Percentiles rank a stretch among this genome's conserved stretches.
Conservation (phyloP, 106 monocot genomes). For the Acanthochlamys bracteata region DNA sequence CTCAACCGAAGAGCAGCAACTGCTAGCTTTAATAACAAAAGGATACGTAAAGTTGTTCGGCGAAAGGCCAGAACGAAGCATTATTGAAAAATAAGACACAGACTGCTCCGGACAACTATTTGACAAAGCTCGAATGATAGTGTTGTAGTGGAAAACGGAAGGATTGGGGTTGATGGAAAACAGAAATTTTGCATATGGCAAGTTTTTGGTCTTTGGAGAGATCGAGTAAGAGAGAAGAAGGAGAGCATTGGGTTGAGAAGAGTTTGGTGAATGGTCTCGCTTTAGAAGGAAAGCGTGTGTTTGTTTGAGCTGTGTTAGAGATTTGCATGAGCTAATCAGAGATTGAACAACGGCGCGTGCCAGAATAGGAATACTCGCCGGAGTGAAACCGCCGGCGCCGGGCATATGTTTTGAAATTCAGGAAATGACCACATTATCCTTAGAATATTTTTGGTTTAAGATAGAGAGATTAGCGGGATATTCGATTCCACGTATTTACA, state of each 20-base stretch:
- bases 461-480: too few species aligned
- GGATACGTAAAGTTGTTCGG: conserved; percentile 45
- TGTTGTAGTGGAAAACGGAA: conserved; percentile 14
- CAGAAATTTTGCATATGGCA: conserved; percentile 5
- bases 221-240: conserved; percentile 14
- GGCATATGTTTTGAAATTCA: background rate
- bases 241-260: background rate
- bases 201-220: conserved; percentile 7
- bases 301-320: conserved; percentile 9
- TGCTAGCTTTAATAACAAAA: conserved; percentile 24
- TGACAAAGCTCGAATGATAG: conserved; percentile 18
- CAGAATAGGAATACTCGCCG: background rate
- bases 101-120: background rate
- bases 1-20: background rate
- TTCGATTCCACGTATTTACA: background rate
- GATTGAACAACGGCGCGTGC: background rate
- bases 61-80: conserved; percentile 8
- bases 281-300: conserved; percentile 14
- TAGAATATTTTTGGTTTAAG: too few species aligned
- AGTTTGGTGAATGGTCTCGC: background rate
- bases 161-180: conserved; percentile 2
- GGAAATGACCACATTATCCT: too few species aligned
- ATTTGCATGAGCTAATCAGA: conserved; percentile 12
- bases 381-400: background rate
- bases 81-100: background rate